Evolutionary conservation across 768 basidiomycete species (phyloP), one percentile per base, ranked within the genome.

Genomic region (Cystoderma amianthinum): DNA sequence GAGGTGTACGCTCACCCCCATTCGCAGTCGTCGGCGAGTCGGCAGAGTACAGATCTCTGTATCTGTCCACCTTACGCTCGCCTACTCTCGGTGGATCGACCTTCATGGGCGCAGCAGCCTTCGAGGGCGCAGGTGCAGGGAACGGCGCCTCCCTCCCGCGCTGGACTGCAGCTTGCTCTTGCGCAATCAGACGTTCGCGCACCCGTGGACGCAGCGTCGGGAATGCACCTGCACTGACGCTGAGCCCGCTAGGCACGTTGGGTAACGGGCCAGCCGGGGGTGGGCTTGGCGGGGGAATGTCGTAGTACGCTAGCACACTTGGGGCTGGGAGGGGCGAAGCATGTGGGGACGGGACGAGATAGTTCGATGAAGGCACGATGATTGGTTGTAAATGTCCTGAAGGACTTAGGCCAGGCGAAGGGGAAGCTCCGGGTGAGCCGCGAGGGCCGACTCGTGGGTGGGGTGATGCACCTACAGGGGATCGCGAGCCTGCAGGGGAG

Each of bases 71-170:
- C 54, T 39, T 36, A 61, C 53, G 42, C 54, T 52, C 16, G 55
- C 49, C n/a, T 51, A 46, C 38, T 51, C 52, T 41, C n/a, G n/a
- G n/a, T n/a, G n/a, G n/a, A n/a, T 55, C 62, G 7, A 60, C 41
- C 17, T 57, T 58, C 4, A 45, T 49, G 25, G 41, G 53, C 6
- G 32, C 28, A 20, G 9, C 28, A 30, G 28, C 28, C 28, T 49
- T 45, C 21, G 62, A 42, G n/a, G 72, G 46, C 15, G 73, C 72
- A 7, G 57, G 58, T n/a, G 63, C 39, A 17, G 77, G 76, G 59
- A 78, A 78, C 0, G 78, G 74, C 11, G 64, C 48, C 49, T 74
- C 68, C 28, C 67, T 64, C 10, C 76, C 77, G 12, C 77, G 63
- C 44, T 65, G 65, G 20, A 67, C 55, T 25, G 42, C 5, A 18